Percentiles rank a stretch among this genome's conserved stretches.
phyloP scores from a whole-genome alignment of 768 basidiomycete species.

The Lactifluus rugatus region DNA sequence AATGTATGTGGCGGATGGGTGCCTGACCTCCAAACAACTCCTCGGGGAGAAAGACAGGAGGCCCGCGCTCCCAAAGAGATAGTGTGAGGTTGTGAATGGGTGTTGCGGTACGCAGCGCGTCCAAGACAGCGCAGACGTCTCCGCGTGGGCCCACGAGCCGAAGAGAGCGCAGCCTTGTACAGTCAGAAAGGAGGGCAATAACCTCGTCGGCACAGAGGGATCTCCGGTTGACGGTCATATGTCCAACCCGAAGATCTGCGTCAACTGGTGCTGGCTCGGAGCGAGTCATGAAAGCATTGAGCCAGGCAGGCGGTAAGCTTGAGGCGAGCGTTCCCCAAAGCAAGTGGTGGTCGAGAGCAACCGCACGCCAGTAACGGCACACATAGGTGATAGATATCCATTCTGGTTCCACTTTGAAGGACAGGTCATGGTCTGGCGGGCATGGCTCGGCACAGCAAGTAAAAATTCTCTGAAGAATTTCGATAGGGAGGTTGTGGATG shows the following conservation, averaged over 20 bases:
- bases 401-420: background rate
- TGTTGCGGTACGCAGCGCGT: background rate
- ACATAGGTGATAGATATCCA: slow-evolving; percentile 15
- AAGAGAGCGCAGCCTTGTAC: slow-evolving; percentile 7
- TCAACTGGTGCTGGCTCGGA: slow-evolving; percentile 8
- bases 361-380: slow-evolving; percentile 10
- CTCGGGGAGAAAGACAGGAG: slow-evolving; percentile 4
- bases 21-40: slow-evolving; percentile 9
- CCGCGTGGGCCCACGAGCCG: slow-evolving; percentile 1
- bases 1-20: slow-evolving; percentile 4
- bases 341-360: slow-evolving; percentile 5
- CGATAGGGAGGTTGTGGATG: slow-evolving; percentile 1
- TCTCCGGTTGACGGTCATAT: background rate
- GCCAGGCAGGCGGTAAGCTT: slow-evolving; percentile 1
- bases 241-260: slow-evolving; percentile 5
- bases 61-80: slow-evolving; percentile 3
- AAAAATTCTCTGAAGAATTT: slow-evolving; percentile 11
- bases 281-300: slow-evolving; percentile 6
- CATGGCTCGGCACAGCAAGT: background rate
- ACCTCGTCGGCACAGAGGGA: background rate
- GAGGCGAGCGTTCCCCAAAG: slow-evolving; percentile 10
- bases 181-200: slow-evolving; percentile 8
- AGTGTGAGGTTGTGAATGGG: slow-evolving; percentile 5
- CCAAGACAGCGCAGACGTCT: slow-evolving; percentile 7
- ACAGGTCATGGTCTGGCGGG: background rate